Percentiles rank a stretch among this genome's conserved stretches.
These are phyloP conservation scores for Limonium bicolor DNA, from an alignment of 148 eudicot genomes.

Conservation along the genomic window DNA sequence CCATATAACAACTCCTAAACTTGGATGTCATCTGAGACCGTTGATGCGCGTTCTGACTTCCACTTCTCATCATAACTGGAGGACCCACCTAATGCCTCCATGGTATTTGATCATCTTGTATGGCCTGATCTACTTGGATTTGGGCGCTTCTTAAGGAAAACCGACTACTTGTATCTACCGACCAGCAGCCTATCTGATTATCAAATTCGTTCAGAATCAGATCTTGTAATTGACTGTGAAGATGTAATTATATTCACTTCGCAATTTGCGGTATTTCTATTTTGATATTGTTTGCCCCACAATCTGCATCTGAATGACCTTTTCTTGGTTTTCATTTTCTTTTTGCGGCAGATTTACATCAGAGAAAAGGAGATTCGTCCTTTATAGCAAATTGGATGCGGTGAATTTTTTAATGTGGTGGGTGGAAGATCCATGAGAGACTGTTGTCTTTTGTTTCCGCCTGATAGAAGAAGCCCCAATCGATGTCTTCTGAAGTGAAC, in stretches of 20 bases:
- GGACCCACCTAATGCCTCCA: constrained; percentile 11
- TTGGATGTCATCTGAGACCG: constrained; percentile 22
- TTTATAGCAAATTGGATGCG: constrained; percentile 25
- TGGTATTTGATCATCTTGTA: constrained; percentile 8
- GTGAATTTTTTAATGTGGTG: too few relatives aligned
- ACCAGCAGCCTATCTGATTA: constrained; percentile 9
- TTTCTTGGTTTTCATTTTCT: constrained; percentile 13
- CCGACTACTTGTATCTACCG: constrained; percentile 14
- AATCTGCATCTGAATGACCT: constrained; percentile 15
- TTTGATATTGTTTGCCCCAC: constrained; percentile 10
- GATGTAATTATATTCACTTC: constrained; percentile 16
- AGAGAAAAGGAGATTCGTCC: constrained; percentile 32
- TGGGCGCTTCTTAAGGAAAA: constrained; percentile 8
- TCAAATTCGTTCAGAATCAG: constrained; percentile 20
- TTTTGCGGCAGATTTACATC: constrained; percentile 58
- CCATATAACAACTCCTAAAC: too few relatives aligned
- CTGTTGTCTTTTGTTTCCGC: constrained; percentile 1
- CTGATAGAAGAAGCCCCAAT: constrained; percentile 18
- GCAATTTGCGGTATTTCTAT: constrained; percentile 2
- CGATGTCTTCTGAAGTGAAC: constrained; percentile 34
- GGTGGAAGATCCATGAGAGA: constrained; percentile 8
- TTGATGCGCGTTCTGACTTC: constrained; percentile 11
- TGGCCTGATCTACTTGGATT: constrained; percentile 30
- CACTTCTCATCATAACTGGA: constrained; percentile 6
- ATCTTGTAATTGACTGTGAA: constrained; percentile 34